Percentiles rank a stretch among this genome's conserved stretches.
Evolutionary conservation across 2,329 filamentous ascomycete species (phyloP).

Genomic region (Ilyonectria robusta): DNA sequence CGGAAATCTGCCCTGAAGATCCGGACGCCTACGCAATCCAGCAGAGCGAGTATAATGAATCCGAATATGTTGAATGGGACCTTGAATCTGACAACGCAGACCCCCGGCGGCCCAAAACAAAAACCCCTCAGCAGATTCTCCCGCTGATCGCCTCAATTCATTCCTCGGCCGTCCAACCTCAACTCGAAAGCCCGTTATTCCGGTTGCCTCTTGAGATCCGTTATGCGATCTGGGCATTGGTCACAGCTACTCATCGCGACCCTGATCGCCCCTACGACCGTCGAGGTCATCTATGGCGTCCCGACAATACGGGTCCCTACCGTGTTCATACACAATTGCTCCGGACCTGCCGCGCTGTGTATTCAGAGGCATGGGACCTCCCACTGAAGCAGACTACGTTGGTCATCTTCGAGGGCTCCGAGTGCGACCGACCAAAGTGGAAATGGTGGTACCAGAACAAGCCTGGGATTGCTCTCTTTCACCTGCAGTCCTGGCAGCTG

Average conservation of each 20-base stretch:
- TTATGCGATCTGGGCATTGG: constrained; percentile 1
- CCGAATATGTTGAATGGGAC: no score
- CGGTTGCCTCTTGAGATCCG: constrained; percentile 21
- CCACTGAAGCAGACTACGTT: constrained; percentile 19
- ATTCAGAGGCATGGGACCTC: constrained; percentile 24
- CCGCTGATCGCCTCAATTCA: constrained; percentile 7
- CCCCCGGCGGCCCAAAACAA: background rate
- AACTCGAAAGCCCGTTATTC: constrained; percentile 12
- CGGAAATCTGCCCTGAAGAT: no score
- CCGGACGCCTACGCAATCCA: no score
- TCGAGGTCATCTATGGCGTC: constrained; percentile 9
- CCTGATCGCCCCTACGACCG: constrained; percentile 9
- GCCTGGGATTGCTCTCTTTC: background rate
- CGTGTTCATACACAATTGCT: constrained; percentile 18
- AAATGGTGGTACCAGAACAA: background rate
- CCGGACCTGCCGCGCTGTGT: constrained; percentile 22
- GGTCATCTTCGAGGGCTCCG: constrained; percentile 10
- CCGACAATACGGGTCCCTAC: constrained; percentile 8
- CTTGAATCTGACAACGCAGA: background rate
- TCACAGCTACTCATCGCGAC: constrained; percentile 12
- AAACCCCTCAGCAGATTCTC: background rate
- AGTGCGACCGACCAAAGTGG: background rate
- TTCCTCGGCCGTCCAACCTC: background rate
- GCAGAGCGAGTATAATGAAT: no score
- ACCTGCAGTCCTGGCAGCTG: constrained; percentile 25